phyloP scores from a whole-genome alignment of 202 grass and related monocot species.

The Schoenoplectus triqueter region DNA sequence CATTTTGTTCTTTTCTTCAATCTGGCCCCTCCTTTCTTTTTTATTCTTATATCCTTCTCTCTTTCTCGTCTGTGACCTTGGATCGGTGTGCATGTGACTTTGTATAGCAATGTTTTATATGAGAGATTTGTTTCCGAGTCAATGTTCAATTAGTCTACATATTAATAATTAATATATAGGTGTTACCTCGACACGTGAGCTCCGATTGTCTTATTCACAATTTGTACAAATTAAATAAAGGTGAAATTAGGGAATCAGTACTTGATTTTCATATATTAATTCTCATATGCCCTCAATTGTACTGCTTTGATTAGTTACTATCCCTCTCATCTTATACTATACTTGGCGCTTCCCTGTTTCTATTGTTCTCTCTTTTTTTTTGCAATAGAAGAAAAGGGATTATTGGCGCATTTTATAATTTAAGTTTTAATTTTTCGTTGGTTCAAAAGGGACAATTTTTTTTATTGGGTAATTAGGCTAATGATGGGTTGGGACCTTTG shows the following conservation, averaged over 20 bases:
- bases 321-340: background rate
- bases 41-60: conserved; percentile 16
- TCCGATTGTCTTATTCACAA: conserved; percentile 21
- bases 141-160: background rate
- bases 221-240: conserved; percentile 31
- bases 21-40: conserved; percentile 28
- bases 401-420: too few species aligned
- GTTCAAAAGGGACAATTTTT: too few species aligned
- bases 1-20: conserved; percentile 32
- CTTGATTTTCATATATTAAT: conserved; percentile 29
- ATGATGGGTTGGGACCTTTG: background rate
- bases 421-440: too few species aligned
- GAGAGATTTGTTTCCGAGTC: conserved; percentile 29
- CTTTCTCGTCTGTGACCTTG: conserved; percentile 14
- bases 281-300: background rate
- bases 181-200: conserved; percentile 27
- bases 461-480: too few species aligned
- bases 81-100: conserved; percentile 41
- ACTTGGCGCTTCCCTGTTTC: background rate
- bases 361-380: too few species aligned
- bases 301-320: background rate
- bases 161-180: conserved; percentile 6
- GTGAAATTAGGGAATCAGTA: background rate
- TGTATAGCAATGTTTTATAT: conserved; percentile 48
- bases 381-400: too few species aligned